phyloP scores from a whole-genome alignment of 768 basidiomycete genomes.

The Pleurotus ostreatus region DNA sequence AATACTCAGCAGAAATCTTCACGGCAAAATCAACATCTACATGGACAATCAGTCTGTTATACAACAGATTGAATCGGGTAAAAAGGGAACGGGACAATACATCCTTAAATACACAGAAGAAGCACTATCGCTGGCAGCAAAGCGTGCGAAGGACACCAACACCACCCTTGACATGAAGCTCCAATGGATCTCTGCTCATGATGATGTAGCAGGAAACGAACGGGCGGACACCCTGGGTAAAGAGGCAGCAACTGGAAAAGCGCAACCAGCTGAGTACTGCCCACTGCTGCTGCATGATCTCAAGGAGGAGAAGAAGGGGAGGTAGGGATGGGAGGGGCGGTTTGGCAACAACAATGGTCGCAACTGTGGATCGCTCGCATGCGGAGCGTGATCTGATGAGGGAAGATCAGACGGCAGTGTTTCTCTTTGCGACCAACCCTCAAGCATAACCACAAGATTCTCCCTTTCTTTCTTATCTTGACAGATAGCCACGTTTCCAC shows the following conservation, averaged over 20 bases:
- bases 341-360: no score
- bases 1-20: conserved; percentile 4
- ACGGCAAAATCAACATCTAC: conserved; percentile 8
- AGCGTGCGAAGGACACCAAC: background rate
- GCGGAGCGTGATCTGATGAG: no score
- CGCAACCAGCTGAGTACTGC: background rate
- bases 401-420: no score
- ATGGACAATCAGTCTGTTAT: conserved; percentile 15
- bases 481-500: no score
- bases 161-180: conserved; percentile 8
- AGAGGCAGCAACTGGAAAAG: conserved; percentile 10
- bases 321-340: background rate
- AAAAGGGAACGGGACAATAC: conserved; percentile 3
- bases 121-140: background rate
- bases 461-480: no score
- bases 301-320: background rate
- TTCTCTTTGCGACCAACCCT: no score
- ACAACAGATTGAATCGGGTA: background rate
- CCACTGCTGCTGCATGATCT: background rate
- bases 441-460: no score
- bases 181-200: conserved; percentile 23
- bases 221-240: conserved; percentile 21
- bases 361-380: no score
- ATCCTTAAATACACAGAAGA: background rate
- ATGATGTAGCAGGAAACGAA: conserved; percentile 14